Evolutionary conservation across 2,329 filamentous ascomycete species (phyloP), one percentile per base, ranked within the genome.

Genomic region (Fusarium verrucosum): DNA sequence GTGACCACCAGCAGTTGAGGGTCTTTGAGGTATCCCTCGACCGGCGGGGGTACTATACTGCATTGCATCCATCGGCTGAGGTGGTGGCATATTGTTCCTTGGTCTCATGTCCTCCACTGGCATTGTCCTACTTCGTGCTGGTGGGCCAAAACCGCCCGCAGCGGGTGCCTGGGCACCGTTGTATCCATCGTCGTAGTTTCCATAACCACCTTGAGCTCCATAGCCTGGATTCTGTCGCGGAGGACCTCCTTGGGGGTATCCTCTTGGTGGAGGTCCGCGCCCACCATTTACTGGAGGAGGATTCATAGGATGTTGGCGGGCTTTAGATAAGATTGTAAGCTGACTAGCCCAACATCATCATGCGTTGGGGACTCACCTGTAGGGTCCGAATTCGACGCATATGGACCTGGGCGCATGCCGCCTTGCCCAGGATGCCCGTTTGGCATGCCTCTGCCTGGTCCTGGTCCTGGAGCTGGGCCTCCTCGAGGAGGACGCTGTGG

Each of bases 91-190:
- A 22, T 73, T 78, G 30, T 79, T 76, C 66, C 78, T 76, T 17
- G 75, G 73, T 17, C 80, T 78, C 46, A 82, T 74, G 11, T 82
- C 79, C 52, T 83, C 80, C 4, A 79, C 73, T 3, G 86, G 85
- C 84, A 88, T 86, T 7, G 87, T 89, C 81, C 83, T 85, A 55
- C 86, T 89, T 66, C 87, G 80, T n/a, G 76, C 71, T 10, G 83
- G 84, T 3, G 83, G 81, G 0, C 79, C 83, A 65, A 83, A 87
- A 7, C 79, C 77, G 35, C 80, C 76, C 58, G 72, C 70, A 10
- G 65, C 66, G 11, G 78, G 76, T 23, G 58, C 66, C 33, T 76
- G 76, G 47, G 75, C 61, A 4, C 53, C 42, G 28, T 57, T 56
- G 41, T 74, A 74, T 43, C 70, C 70, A 44, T 71, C 67, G 23